These are phyloP conservation scores for Mortierella sp. DNA, from an alignment of 371 early-diverging fungal genomes.

Conservation along the genomic window DNA sequence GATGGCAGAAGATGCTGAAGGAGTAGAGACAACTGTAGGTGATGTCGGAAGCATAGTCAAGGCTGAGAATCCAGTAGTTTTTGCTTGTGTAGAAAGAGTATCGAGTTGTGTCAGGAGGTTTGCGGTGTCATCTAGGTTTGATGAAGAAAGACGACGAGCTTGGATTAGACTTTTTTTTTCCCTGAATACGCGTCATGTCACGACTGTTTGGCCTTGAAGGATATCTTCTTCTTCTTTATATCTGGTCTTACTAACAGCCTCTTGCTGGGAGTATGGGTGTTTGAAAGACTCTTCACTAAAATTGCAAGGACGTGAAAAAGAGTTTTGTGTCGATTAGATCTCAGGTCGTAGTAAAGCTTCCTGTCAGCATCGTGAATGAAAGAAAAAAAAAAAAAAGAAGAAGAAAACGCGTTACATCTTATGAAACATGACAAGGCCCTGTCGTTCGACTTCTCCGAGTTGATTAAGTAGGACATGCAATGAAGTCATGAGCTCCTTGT, in stretches of 20 bases:
- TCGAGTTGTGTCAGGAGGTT: slow-evolving; percentile 44
- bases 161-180: too few species aligned
- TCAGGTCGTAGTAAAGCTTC: neutral
- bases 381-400: neutral
- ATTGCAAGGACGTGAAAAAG: neutral
- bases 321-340: neutral
- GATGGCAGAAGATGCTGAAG: slow-evolving; percentile 27
- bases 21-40: slow-evolving; percentile 43
- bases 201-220: too few species aligned
- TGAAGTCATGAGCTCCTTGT: slow-evolving; percentile 43
- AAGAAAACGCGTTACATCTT: slow-evolving; percentile 36
- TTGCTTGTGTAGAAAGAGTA: slow-evolving; percentile 33
- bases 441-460: slow-evolving; percentile 49
- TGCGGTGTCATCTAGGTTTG: slow-evolving; percentile 38
- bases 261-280: slow-evolving; percentile 51
- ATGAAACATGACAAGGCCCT: slow-evolving; percentile 55
- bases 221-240: neutral
- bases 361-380: neutral
- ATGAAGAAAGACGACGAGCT: neutral
- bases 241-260: slow-evolving; percentile 32
- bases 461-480: slow-evolving; percentile 42
- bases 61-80: slow-evolving; percentile 41
- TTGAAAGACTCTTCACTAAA: slow-evolving; percentile 54
- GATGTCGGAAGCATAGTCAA: slow-evolving; percentile 41
- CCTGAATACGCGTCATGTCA: too few species aligned